phyloP scores from a whole-genome alignment of 2,329 filamentous ascomycete species.

The Diaporthe vexans region DNA sequence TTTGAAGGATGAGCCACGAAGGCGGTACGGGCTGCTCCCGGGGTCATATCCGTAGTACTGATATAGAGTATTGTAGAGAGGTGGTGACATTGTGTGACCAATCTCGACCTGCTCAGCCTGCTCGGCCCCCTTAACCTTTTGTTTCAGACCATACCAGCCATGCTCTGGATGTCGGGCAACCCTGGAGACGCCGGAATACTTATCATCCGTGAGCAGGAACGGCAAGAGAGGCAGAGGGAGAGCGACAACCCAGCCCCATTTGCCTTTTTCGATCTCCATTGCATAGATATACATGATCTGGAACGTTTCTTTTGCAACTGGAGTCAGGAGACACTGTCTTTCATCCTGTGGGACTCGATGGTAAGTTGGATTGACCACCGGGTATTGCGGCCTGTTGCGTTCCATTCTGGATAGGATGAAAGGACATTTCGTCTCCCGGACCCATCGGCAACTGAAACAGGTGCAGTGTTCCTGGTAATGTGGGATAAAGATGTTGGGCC shows the following conservation, averaged over 20 bases:
- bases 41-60: not conserved
- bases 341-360: not conserved
- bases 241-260: not conserved
- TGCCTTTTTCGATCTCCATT: not conserved
- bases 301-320: not conserved
- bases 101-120: not conserved
- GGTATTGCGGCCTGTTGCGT: not conserved
- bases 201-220: conserved; percentile 1
- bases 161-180: not conserved
- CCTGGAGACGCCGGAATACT: not conserved
- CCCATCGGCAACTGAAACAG: not conserved
- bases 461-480: not conserved
- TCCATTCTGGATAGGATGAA: not conserved
- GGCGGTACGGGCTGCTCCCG: not conserved
- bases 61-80: not conserved
- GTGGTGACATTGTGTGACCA: not conserved
- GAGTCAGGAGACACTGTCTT: not conserved
- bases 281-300: conserved; percentile 7
- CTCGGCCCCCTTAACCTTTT: too few species aligned
- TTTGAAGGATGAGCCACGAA: too few species aligned
- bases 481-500: not conserved
- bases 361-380: not conserved
- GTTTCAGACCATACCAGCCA: not conserved
- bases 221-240: not conserved
- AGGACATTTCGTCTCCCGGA: not conserved